Evolutionary conservation across 805 yeast genomes (phyloP), one percentile per base, ranked within the genome.

Genomic region (Candida pseudofarinosa): DNA sequence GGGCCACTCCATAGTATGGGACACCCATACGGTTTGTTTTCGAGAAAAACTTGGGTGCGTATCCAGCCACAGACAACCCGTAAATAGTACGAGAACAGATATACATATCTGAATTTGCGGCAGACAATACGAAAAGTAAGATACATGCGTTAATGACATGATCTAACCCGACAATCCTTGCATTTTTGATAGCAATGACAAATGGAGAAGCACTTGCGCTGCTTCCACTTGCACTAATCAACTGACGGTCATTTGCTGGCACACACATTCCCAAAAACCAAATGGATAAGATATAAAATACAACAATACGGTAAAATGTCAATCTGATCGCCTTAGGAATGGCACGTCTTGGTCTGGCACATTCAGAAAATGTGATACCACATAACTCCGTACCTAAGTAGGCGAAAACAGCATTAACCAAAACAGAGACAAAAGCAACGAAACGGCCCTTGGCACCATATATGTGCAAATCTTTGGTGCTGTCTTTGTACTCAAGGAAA

Each of bases 121-220:
- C 95, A 8, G 91, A 84, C 58, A 86, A 77, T 45, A 87, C 89
- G 49, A 86, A 84, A 33, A 85, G 63, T 56, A 88, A 63, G 51
- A 88, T 83, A 60, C 87, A 81, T 2, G 83, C 91, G 60, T 88
- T 88, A 55, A 88, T 71, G 38, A 88, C 74, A 51, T 83, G 85
- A 32, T 89, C 89, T 48, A 88, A 67, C 0, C 79, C 90, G 6
- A 59, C 54, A 48, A 87, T 85, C 15, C 72, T 62, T 14, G 88
- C 85, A 51, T 75, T 76, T 48, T 76, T 76, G 55, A 87, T 82
- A 38, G 95, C 96, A 55, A 86, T 81, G 41, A 86, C 90, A 55
- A 86, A 87, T 33, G 96, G 95, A 13, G 93, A 84, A 16, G 91
- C 89, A 33, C 83, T 74, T 2, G 90, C 88, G 34, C 73, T 67